Conservation (phyloP, 208 protist species). For the Trypanosoma mega region DNA sequence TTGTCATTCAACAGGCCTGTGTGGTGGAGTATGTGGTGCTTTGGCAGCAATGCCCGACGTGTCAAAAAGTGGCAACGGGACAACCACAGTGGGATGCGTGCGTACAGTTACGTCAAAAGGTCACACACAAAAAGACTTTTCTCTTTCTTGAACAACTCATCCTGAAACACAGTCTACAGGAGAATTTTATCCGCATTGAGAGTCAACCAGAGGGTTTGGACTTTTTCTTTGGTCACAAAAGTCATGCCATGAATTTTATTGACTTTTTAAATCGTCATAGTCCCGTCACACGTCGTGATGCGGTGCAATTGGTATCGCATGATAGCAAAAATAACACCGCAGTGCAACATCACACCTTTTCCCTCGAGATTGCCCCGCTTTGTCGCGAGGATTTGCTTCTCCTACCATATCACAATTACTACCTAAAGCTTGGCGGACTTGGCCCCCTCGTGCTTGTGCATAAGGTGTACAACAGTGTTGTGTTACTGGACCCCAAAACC, state of each 20-base stretch:
- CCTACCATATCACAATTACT: conserved; percentile 89
- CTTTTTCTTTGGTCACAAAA: conserved; percentile 97
- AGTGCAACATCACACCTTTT: conserved; percentile 98
- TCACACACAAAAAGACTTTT: conserved; percentile 99
- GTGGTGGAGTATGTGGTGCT: conserved; percentile 97
- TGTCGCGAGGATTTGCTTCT: conserved; percentile 96
- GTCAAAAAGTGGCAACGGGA: conserved; percentile 94
- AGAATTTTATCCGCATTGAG: conserved; percentile 95
- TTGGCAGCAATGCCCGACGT: conserved; percentile 97
- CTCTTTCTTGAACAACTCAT: conserved; percentile 99
- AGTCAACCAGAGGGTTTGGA: conserved; percentile 96
- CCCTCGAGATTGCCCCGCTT: conserved; percentile 97
- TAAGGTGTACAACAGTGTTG: conserved; percentile 94
- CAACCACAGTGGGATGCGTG: conserved; percentile 98
- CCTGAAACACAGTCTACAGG: conserved; percentile 96
- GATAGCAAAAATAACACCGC: conserved; percentile 98
- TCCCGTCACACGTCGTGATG: conserved; percentile 90
- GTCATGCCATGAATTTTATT: conserved; percentile 96
- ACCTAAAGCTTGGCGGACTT: conserved; percentile 83
- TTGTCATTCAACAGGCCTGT: conserved; percentile 97
- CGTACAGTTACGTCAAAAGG: conserved; percentile 99
- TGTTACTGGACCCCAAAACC: conserved; percentile 96
- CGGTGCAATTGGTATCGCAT: conserved; percentile 96
- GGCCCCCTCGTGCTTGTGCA: conserved; percentile 93
- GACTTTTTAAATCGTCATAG: conserved; percentile 94